phyloP scores from a whole-genome alignment of 345 rosid species.

The Combretum micranthum region DNA sequence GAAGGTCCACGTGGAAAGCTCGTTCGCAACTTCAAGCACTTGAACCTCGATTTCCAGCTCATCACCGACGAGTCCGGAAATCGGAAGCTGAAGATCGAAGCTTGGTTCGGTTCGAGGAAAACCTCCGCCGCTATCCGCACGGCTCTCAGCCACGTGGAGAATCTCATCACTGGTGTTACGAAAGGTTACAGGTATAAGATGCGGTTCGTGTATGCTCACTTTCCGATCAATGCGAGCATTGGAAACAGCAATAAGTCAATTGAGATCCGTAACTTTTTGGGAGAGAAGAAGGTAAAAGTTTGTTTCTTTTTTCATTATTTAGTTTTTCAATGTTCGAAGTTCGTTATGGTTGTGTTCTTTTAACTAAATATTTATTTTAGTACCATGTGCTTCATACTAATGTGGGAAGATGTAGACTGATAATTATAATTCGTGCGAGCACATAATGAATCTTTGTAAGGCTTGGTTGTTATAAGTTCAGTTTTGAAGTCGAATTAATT shows the following conservation, averaged over 20 bases:
- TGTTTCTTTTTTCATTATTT: not conserved
- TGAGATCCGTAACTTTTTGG: conserved; percentile 42
- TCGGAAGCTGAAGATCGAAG: conserved; percentile 25
- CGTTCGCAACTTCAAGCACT: conserved; percentile 39
- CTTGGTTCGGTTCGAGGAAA: conserved; percentile 26
- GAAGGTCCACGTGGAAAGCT: conserved; percentile 44
- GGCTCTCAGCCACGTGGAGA: conserved; percentile 58
- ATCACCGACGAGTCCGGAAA: conserved; percentile 24
- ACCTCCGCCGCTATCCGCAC: conserved; percentile 30
- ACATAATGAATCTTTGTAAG: too few relatives aligned
- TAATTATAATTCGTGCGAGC: too few relatives aligned
- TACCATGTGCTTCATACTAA: too few relatives aligned
- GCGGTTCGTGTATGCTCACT: conserved; percentile 85
- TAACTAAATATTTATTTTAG: too few relatives aligned
- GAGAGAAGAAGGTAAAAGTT: conserved; percentile 18
- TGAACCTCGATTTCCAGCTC: conserved; percentile 41
- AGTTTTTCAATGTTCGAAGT: too few relatives aligned
- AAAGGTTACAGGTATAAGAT: conserved; percentile 76
- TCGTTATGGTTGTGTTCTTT: too few relatives aligned
- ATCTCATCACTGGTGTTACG: conserved; percentile 37
- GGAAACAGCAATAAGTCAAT: conserved; percentile 34
- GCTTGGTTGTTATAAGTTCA: too few relatives aligned
- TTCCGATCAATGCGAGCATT: conserved; percentile 79
- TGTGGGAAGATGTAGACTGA: too few relatives aligned
- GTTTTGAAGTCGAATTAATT: too few relatives aligned